Percentiles rank a stretch among this genome's conserved stretches.
Conservation (phyloP, 192 early-diverging fungal genomes). For the Dissophora globulifera region DNA sequence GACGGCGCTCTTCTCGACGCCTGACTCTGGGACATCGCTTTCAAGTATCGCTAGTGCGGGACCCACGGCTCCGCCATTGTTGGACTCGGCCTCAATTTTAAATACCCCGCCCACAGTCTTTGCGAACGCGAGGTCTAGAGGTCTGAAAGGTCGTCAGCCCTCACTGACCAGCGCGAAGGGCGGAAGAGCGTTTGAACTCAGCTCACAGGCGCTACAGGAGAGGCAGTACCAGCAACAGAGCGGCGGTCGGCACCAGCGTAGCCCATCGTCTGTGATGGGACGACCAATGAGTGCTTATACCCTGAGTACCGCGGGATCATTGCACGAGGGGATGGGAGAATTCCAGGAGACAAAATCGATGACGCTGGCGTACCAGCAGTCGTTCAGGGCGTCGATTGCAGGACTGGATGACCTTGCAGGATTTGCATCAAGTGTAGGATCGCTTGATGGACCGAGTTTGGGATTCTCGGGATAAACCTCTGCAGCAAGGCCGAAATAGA, state of each 20-base stretch:
- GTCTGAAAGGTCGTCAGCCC: conserved; percentile 5
- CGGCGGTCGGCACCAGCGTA: no score
- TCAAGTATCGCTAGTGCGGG: not conserved
- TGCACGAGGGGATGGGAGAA: conserved; percentile 17
- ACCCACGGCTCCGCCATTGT: not conserved
- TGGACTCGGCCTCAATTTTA: conserved; percentile 12
- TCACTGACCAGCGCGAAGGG: conserved; percentile 8
- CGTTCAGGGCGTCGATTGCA: conserved; percentile 22
- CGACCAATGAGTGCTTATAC: conserved; percentile 34
- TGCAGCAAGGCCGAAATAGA: no score
- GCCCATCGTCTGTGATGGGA: not conserved
- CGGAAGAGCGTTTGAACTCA: conserved; percentile 16
- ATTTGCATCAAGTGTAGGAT: not conserved
- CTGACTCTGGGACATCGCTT: conserved; percentile 5
- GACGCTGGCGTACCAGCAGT: conserved; percentile 9
- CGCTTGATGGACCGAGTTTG: no score
- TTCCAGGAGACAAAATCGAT: conserved; percentile 19
- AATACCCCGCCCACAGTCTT: not conserved
- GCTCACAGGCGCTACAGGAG: conserved; percentile 18
- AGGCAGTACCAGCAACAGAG: no score
- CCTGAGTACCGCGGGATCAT: conserved; percentile 6
- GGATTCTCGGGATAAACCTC: no score
- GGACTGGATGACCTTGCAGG: conserved; percentile 4
- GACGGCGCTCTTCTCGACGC: conserved; percentile 10
- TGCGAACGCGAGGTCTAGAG: not conserved